Evolutionary conservation across 129 eudicot genomes (phyloP).

Genomic region (Pseudognaphalium luteoalbum): DNA sequence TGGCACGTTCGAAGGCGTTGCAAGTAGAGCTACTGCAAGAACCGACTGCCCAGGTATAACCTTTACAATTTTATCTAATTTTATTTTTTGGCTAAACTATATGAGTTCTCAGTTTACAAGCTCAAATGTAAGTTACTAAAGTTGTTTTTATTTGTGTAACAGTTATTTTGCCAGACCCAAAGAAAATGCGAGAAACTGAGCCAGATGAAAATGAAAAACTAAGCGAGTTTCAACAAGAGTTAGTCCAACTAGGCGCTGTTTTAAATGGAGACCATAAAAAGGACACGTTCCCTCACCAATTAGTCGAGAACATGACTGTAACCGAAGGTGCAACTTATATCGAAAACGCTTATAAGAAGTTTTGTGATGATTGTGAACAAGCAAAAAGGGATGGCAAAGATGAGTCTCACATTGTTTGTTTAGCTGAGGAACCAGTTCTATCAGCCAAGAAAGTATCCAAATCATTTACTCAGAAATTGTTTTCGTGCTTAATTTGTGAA

Average conservation of each 20-base stretch:
- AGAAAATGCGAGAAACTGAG: slow-evolving; percentile 46
- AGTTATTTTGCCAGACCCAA: slow-evolving; percentile 62
- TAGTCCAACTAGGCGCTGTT: slow-evolving; percentile 69
- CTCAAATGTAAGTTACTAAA: background rate
- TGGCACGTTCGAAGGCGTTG: slow-evolving; percentile 63
- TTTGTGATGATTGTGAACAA: slow-evolving; percentile 50
- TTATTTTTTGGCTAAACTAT: too few species aligned
- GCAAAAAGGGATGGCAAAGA: slow-evolving; percentile 59
- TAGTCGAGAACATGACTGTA: slow-evolving; percentile 71
- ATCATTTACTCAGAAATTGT: slow-evolving; percentile 41
- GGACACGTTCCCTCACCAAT: slow-evolving; percentile 44
- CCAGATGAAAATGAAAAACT: slow-evolving; percentile 51
- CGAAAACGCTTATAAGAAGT: slow-evolving; percentile 51
- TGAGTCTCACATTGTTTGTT: slow-evolving; percentile 51
- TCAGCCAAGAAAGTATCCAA: slow-evolving; percentile 15
- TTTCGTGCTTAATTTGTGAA: slow-evolving; percentile 62
- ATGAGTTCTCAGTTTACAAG: background rate
- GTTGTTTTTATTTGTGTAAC: slow-evolving; percentile 3
- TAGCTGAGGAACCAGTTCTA: slow-evolving; percentile 15
- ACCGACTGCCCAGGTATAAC: slow-evolving; percentile 70
- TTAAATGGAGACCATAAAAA: slow-evolving; percentile 61
- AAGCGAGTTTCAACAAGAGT: slow-evolving; percentile 72
- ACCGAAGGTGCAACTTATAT: slow-evolving; percentile 51
- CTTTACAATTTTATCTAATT: too few species aligned
- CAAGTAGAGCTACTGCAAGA: slow-evolving; percentile 58